Conservation (phyloP, 352 stramenopile species). For the Phytophthora europaea region DNA sequence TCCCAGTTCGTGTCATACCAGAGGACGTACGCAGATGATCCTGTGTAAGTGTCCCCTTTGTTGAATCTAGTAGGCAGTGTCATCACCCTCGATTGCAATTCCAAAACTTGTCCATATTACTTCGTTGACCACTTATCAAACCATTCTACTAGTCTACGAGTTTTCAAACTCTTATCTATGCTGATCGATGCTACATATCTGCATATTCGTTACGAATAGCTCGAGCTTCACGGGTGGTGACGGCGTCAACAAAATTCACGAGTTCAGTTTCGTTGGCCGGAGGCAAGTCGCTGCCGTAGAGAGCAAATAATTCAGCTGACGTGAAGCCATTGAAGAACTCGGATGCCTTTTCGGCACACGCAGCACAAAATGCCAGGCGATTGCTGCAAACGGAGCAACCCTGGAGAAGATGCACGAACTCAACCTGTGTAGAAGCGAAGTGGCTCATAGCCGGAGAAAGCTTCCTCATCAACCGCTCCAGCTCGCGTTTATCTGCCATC, state of each 20-base stretch:
- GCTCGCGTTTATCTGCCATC: slow-evolving; percentile 55
- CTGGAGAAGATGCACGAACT: slow-evolving; percentile 72
- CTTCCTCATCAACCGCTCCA: slow-evolving; percentile 72
- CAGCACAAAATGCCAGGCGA: slow-evolving; percentile 62
- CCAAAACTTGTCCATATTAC: too few species aligned
- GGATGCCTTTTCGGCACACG: slow-evolving; percentile 55
- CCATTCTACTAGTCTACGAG: neutral
- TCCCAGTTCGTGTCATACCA: neutral
- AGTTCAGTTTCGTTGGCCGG: slow-evolving; percentile 58
- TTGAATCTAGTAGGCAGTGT: too few species aligned
- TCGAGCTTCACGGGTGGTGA: slow-evolving; percentile 51
- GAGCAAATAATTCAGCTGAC: slow-evolving; percentile 52
- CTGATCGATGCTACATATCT: neutral
- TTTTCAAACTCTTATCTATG: neutral
- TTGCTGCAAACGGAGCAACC: slow-evolving; percentile 60
- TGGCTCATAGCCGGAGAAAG: slow-evolving; percentile 74
- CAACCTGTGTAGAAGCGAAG: slow-evolving; percentile 55
- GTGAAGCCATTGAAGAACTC: slow-evolving; percentile 78
- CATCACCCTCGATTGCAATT: too few species aligned
- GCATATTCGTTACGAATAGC: slow-evolving; percentile 26
- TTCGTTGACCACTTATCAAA: neutral
- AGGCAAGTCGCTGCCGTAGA: slow-evolving; percentile 70
- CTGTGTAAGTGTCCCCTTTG: too few species aligned
- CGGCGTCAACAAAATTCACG: slow-evolving; percentile 48
- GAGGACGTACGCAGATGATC: neutral